These are phyloP conservation scores for Rhodosorus marinus DNA, from an alignment of 23 red algal genomes.

Conservation along the genomic window DNA sequence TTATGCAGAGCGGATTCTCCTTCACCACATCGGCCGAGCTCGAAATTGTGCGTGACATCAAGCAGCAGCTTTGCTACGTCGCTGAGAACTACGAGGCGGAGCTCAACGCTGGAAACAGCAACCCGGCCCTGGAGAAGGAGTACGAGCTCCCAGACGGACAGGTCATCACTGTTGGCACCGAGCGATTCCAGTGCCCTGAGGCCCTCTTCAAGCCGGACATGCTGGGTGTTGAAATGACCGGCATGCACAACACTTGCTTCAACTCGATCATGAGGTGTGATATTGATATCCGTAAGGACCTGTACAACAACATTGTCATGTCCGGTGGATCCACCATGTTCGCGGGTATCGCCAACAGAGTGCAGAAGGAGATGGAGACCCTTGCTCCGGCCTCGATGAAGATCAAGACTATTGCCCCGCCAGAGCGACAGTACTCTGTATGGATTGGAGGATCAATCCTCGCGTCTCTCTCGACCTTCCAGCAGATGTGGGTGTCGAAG, in stretches of 20 bases:
- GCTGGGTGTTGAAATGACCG: slow-evolving; percentile 56
- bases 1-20: slow-evolving; percentile 74
- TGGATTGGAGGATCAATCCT: slow-evolving; percentile 98
- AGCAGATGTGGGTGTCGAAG: slow-evolving; percentile 96
- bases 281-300: slow-evolving; percentile 97
- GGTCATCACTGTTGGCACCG: slow-evolving; percentile 72
- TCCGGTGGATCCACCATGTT: slow-evolving; percentile 95
- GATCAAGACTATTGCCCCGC: slow-evolving; percentile 94
- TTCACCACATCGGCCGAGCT: slow-evolving; percentile 98
- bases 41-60: slow-evolving; percentile 99
- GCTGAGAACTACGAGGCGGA: slow-evolving; percentile 92
- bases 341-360: slow-evolving; percentile 50
- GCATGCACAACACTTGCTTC: slow-evolving; percentile 78
- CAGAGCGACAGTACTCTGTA: slow-evolving; percentile 94
- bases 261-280: slow-evolving; percentile 92
- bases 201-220: slow-evolving; percentile 93
- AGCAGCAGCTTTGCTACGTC: slow-evolving; percentile 85
- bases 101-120: slow-evolving; percentile 20
- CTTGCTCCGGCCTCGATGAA: slow-evolving; percentile 78
- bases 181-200: slow-evolving; percentile 94
- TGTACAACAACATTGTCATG: slow-evolving; percentile 93
- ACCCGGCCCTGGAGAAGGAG: slow-evolving; percentile 82
- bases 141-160: slow-evolving; percentile 98
- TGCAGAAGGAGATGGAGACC: slow-evolving; percentile 60
- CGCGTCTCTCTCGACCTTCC: slow-evolving; percentile 85